These are phyloP conservation scores for Croton laevigatus DNA, from an alignment of 441 rosid species.

Conservation along the genomic window DNA sequence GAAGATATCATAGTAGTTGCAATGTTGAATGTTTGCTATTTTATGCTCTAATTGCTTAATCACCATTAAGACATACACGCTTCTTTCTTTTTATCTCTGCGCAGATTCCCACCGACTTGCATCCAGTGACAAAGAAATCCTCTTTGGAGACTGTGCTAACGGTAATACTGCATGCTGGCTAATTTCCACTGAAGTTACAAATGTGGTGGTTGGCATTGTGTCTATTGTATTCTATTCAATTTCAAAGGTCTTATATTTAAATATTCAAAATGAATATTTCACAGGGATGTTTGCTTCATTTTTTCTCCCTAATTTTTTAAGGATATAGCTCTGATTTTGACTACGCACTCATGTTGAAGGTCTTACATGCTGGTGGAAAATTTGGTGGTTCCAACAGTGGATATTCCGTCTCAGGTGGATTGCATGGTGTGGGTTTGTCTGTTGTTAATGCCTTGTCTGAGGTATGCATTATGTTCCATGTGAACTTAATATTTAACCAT, in stretches of 20 bases:
- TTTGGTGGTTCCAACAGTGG: slow-evolving; percentile 98
- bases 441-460: slow-evolving; percentile 98
- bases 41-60: background rate
- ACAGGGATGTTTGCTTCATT: background rate
- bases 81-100: slow-evolving; percentile 25
- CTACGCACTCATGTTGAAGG: slow-evolving; percentile 36
- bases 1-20: background rate
- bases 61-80: slow-evolving; percentile 1
- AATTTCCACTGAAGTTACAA: slow-evolving; percentile 14
- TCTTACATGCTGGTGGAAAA: slow-evolving; percentile 97
- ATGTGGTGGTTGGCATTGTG: slow-evolving; percentile 9
- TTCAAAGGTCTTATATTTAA: background rate
- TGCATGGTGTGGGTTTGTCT: slow-evolving; percentile 97
- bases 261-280: background rate
- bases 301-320: background rate
- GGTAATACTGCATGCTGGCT: slow-evolving; percentile 43
- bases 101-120: slow-evolving; percentile 94
- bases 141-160: slow-evolving; percentile 95
- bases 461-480: slow-evolving; percentile 43
- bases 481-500: background rate
- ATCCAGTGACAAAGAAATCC: slow-evolving; percentile 92
- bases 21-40: background rate
- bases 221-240: slow-evolving; percentile 8
- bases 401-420: slow-evolving; percentile 92
- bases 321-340: background rate